Base-by-base conservation (phyloP, 306 rosid species). In the Quercus robur region DNA sequence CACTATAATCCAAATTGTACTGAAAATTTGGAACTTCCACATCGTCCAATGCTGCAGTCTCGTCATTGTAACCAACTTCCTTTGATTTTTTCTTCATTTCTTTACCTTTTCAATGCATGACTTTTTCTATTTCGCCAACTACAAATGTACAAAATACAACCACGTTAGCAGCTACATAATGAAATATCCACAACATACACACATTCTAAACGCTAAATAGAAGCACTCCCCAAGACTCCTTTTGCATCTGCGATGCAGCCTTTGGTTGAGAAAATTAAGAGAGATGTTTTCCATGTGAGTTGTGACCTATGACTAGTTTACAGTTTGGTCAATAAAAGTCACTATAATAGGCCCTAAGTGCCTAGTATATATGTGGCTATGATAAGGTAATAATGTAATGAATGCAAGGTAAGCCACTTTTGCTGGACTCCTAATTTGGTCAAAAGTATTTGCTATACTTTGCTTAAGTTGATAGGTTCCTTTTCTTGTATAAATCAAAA, bases 401-500 rank as follows among this genome's bases (percentile, higher is more conserved):
- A 68, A 68, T 28, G 17, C n/a, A 35, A 33, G 25, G 33, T 55
- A 21, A 23, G 25, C 55, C 8, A 20, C 3, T 6, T 66, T 67
- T 14, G 13, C 38, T 54, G 80, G 41, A 35, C 67, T 77, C 67
- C 55, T 41, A 41, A 41, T 8, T 35, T 41, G 68, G 75, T 69
- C 81, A 77, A 77, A 56, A 15, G 61, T 56, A 69, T 55, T 56
- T 77, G 70, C 12, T 30, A 59, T 2, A 23, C 44, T 26, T 71
- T 78, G 26, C 62, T 46, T 44, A 57, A 12, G 13, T 38, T 28
- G 63, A 1, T 71, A 76, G 54, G 18, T 44, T 57, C 63, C 62
- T 71, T 41, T 41, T 41, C 49, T 19, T 38, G 20, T 30, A 15
- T 6, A 68, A 77, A 31, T 31, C 21, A 35, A 44, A 67, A 55